Conservation (phyloP, 345 rosid genomes). For the Boechera retrofracta region DNA sequence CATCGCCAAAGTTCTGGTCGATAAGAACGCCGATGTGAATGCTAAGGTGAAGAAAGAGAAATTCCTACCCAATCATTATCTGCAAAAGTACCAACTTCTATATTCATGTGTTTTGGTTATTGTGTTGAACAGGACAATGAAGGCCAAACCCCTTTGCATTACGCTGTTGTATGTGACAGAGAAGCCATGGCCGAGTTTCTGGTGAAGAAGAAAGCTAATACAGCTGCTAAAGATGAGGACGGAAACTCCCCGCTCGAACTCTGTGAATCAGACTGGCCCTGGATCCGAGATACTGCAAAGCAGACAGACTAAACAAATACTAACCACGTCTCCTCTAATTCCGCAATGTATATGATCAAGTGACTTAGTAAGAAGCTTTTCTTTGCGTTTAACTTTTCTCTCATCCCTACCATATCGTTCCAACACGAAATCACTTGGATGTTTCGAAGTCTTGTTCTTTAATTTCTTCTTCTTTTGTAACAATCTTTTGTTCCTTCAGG, state of each 20-base stretch:
- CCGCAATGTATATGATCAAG: constrained; percentile 54
- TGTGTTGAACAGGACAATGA: constrained; percentile 73
- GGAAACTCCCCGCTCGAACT: constrained; percentile 71
- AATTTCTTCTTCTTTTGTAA: constrained; percentile 9
- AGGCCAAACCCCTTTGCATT: constrained; percentile 94
- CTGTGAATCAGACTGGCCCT: constrained; percentile 75
- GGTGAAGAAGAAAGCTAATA: constrained; percentile 77
- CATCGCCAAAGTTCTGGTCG: constrained; percentile 61
- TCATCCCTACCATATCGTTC: constrained; percentile 17
- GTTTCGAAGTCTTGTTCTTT: constrained; percentile 28
- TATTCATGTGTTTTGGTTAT: constrained; percentile 18
- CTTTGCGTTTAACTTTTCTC: constrained; percentile 9
- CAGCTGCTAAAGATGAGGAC: constrained; percentile 63
- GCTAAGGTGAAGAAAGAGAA: constrained; percentile 60
- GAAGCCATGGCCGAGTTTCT: constrained; percentile 76
- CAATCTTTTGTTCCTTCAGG: constrained; percentile 27
- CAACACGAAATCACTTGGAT: constrained; percentile 31
- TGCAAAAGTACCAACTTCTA: constrained; percentile 21
- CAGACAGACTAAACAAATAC: constrained; percentile 40
- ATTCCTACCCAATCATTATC: background rate
- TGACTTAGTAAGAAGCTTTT: constrained; percentile 40
- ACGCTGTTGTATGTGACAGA: constrained; percentile 90
- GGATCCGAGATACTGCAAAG: constrained; percentile 50
- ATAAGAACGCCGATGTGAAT: constrained; percentile 73
- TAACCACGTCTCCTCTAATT: constrained; percentile 40